These are phyloP conservation scores for Colletotrichum navitas DNA, from an alignment of 2,329 filamentous ascomycete species.

Conservation along the genomic window DNA sequence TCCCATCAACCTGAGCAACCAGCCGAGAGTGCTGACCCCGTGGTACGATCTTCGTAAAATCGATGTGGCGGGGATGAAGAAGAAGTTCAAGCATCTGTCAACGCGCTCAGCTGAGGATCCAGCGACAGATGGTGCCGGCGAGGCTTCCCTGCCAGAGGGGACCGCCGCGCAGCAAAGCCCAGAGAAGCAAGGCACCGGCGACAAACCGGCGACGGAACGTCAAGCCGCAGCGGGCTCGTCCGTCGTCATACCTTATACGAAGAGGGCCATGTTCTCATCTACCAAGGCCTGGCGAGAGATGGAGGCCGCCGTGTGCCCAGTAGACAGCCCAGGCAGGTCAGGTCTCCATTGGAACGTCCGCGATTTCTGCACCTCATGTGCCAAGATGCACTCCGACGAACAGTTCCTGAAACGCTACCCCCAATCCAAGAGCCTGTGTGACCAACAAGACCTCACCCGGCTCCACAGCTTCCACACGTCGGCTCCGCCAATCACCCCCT, in stretches of 20 bases:
- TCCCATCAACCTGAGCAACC: conserved; percentile 83
- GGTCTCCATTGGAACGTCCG: conserved; percentile 73
- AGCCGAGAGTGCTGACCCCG: conserved; percentile 78
- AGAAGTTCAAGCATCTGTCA: conserved; percentile 64
- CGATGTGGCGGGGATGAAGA: conserved; percentile 47
- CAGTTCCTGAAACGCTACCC: conserved; percentile 77
- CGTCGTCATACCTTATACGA: background rate
- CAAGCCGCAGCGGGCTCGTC: background rate
- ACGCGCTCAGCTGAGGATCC: conserved; percentile 52
- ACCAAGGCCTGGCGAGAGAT: conserved; percentile 55
- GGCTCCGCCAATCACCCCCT: conserved; percentile 71
- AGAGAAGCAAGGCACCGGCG: conserved; percentile 16
- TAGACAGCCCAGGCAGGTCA: conserved; percentile 69
- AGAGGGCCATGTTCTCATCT: conserved; percentile 7
- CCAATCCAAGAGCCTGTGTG: conserved; percentile 75
- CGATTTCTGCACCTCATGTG: conserved; percentile 74
- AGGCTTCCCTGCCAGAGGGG: conserved; percentile 15
- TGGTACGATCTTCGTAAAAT: conserved; percentile 67
- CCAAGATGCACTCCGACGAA: conserved; percentile 72
- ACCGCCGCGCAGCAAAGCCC: conserved; percentile 16
- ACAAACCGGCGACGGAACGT: background rate
- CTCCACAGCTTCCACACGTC: conserved; percentile 81
- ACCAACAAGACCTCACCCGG: conserved; percentile 80
- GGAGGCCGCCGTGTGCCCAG: conserved; percentile 69
- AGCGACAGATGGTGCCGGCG: conserved; percentile 18